phyloP scores from a whole-genome alignment of 257 asterid species.

The Salvia splendens region DNA sequence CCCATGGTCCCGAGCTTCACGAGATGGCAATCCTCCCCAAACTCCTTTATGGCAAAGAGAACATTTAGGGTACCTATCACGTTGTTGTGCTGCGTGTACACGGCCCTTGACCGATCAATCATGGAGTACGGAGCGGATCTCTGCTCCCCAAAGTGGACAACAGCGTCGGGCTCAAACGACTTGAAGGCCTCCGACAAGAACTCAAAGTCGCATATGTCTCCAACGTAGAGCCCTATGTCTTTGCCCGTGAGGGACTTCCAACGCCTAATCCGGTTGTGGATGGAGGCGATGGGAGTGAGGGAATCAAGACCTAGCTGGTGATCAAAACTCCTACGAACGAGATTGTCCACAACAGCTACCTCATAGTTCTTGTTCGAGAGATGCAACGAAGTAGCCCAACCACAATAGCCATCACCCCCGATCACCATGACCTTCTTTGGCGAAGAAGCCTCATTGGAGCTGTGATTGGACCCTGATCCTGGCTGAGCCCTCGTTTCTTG shows the following conservation, averaged over 20 bases:
- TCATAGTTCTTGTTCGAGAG: slow-evolving; percentile 44
- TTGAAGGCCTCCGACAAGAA: slow-evolving; percentile 74
- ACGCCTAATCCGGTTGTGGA: slow-evolving; percentile 74
- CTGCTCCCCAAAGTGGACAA: slow-evolving; percentile 97
- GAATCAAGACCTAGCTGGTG: slow-evolving; percentile 93
- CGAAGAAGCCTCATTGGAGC: slow-evolving; percentile 37
- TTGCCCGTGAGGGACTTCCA: slow-evolving; percentile 85
- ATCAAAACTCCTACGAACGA: slow-evolving; percentile 83
- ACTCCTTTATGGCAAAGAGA: slow-evolving; percentile 88
- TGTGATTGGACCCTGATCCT: slow-evolving; percentile 31
- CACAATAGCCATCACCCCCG: slow-evolving; percentile 90
- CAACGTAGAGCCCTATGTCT: slow-evolving; percentile 68
- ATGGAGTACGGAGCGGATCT: slow-evolving; percentile 97
- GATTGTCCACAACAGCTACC: slow-evolving; percentile 84
- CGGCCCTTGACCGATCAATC: slow-evolving; percentile 93
- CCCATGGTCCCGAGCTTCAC: slow-evolving; percentile 99
- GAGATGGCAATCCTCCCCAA: slow-evolving; percentile 83
- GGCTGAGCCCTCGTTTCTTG: slow-evolving; percentile 47
- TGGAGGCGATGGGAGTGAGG: slow-evolving; percentile 84
- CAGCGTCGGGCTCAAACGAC: slow-evolving; percentile 80
- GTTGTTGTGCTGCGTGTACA: slow-evolving; percentile 83
- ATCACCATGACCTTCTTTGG: slow-evolving; percentile 84
- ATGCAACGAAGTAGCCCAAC: slow-evolving; percentile 46
- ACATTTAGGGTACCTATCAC: slow-evolving; percentile 92
- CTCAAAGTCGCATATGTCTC: slow-evolving; percentile 92